These are phyloP conservation scores for Xylaria bambusicola DNA, from an alignment of 495 filamentous ascomycete species.

Conservation along the genomic window DNA sequence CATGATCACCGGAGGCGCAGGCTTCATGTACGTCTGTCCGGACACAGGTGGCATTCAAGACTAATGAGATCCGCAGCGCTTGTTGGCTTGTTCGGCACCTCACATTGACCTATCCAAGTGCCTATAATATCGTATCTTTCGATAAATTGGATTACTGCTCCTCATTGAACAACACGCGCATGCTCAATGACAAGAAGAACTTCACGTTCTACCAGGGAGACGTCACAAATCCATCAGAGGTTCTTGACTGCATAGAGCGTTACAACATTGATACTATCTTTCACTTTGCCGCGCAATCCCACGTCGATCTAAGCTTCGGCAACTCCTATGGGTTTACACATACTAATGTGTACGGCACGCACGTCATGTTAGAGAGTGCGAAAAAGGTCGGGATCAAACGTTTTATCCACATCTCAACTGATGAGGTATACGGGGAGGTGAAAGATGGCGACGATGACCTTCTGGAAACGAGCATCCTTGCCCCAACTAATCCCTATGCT, in stretches of 20 bases:
- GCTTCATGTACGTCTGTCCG: slow-evolving; percentile 62
- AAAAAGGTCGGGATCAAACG: slow-evolving; percentile 62
- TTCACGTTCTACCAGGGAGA: slow-evolving; percentile 77
- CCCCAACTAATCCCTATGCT: slow-evolving; percentile 76
- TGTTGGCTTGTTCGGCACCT: slow-evolving; percentile 76
- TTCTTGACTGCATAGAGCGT: slow-evolving; percentile 59
- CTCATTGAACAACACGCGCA: slow-evolving; percentile 68
- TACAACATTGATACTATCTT: slow-evolving; percentile 73
- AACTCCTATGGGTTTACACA: slow-evolving; percentile 71
- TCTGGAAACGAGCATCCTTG: slow-evolving; percentile 60
- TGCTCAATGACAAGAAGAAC: slow-evolving; percentile 61
- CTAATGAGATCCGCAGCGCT: slow-evolving; percentile 42
- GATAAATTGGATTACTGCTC: slow-evolving; percentile 77
- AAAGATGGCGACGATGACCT: slow-evolving; percentile 62
- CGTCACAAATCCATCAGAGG: slow-evolving; percentile 61
- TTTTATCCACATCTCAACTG: slow-evolving; percentile 74
- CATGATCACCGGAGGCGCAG: slow-evolving; percentile 71
- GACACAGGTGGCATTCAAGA: neutral
- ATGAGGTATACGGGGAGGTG: slow-evolving; percentile 78
- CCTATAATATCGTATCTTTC: slow-evolving; percentile 74
- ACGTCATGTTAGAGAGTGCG: slow-evolving; percentile 68
- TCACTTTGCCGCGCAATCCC: slow-evolving; percentile 75
- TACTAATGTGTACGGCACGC: slow-evolving; percentile 73
- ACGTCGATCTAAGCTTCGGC: slow-evolving; percentile 71
- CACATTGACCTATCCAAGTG: slow-evolving; percentile 62